Evolutionary conservation across 2,329 filamentous ascomycete species (phyloP).

Genomic region (Talaromyces pinophilus): DNA sequence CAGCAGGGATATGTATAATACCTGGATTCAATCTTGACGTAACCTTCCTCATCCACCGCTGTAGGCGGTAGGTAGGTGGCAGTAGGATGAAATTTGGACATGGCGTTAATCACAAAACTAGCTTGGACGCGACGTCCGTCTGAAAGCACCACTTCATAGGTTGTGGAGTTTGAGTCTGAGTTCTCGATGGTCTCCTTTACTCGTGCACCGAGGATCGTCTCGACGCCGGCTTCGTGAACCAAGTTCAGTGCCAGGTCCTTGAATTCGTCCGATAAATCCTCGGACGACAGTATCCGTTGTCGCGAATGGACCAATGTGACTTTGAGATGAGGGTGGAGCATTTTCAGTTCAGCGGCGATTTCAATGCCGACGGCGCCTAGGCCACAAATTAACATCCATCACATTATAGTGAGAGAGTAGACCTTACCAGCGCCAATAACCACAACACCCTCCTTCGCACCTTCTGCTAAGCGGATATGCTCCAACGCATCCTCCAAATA

Average conservation of each 20-base stretch:
- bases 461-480: slow-evolving; percentile 59
- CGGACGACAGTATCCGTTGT: slow-evolving; percentile 68
- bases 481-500: slow-evolving; percentile 64
- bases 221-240: slow-evolving; percentile 63
- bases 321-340: slow-evolving; percentile 61
- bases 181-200: slow-evolving; percentile 44
- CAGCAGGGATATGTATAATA: slow-evolving; percentile 30
- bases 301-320: slow-evolving; percentile 77
- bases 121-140: slow-evolving; percentile 62
- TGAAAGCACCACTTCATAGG: slow-evolving; percentile 56
- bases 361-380: slow-evolving; percentile 75
- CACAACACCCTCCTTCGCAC: slow-evolving; percentile 61
- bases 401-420: slow-evolving; percentile 3
- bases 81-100: slow-evolving; percentile 64
- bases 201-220: slow-evolving; percentile 64
- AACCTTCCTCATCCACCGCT: slow-evolving; percentile 64
- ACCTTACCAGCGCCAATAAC: slow-evolving; percentile 68
- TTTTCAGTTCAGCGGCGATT: slow-evolving; percentile 77
- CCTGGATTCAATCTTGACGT: slow-evolving; percentile 63
- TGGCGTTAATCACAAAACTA: slow-evolving; percentile 68
- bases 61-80: slow-evolving; percentile 62
- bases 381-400: slow-evolving; percentile 7
- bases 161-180: slow-evolving; percentile 28
- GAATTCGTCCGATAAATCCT: slow-evolving; percentile 69
- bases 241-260: slow-evolving; percentile 63